A percentile compares a stretch with the other conserved stretches of the same genome.
Evolutionary conservation across 1,139 yeast genomes (phyloP).

Genomic region (Taphrina communis): DNA sequence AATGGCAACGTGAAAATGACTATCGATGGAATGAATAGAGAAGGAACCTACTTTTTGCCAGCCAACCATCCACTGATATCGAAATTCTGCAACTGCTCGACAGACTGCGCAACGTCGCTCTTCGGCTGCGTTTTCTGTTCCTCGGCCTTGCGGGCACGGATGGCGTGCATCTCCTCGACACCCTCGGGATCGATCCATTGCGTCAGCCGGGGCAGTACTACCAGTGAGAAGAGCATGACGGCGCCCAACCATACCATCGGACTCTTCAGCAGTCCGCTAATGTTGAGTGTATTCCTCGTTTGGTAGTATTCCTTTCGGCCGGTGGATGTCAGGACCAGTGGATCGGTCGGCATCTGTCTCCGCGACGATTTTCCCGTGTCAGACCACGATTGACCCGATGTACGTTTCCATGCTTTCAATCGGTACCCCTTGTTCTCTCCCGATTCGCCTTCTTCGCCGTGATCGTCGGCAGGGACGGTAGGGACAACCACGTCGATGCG

Average conservation of each 20-base stretch:
- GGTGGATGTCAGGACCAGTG: conserved; percentile 5
- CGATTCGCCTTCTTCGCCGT: neutral
- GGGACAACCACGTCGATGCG: conserved; percentile 17
- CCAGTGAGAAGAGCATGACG: conserved; percentile 29
- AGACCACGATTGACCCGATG: neutral
- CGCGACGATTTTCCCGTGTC: neutral
- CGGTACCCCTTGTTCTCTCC: neutral
- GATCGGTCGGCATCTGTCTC: conserved; percentile 1
- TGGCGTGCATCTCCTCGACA: conserved; percentile 30
- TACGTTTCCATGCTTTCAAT: neutral
- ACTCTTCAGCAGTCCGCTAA: conserved; percentile 21
- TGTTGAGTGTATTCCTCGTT: conserved; percentile 11
- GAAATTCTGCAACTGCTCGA: conserved; percentile 33
- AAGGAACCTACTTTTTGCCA: conserved; percentile 26
- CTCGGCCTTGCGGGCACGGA: conserved; percentile 18
- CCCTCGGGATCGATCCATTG: conserved; percentile 33
- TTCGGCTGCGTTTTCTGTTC: conserved; percentile 5
- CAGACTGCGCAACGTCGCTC: conserved; percentile 12
- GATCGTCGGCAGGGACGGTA: neutral
- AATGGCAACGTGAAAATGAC: too few relatives aligned
- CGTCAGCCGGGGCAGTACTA: conserved; percentile 29
- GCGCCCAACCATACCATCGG: conserved; percentile 29
- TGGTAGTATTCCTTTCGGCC: conserved; percentile 19
- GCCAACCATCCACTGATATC: conserved; percentile 40
- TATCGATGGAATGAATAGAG: neutral